Base-by-base conservation (phyloP, 2,329 filamentous ascomycete species). In the Ophiostoma novo-ulmi region DNA sequence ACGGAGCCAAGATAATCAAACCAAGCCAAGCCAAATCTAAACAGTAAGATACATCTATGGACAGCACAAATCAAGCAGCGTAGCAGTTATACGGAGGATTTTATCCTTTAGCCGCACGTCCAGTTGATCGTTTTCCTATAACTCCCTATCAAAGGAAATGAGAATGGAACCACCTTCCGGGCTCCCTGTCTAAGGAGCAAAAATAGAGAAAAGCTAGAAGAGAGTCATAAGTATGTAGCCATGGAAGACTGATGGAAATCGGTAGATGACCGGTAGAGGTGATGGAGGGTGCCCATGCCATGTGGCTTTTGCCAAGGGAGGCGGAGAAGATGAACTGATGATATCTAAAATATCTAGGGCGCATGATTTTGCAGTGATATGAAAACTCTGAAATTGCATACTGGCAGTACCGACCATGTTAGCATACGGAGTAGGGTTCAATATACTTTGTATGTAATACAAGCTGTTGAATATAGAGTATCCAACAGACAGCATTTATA, bases 181-280 rank as follows among this genome's bases (percentile, higher is more conserved):
- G 31, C 31, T 31, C 31, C 31, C 31, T 31, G 31, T 31, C 31
- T 31, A 31, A 31, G 3, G 31, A 31, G 31, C 31, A 31, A 4
- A 4, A 31, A 31, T 31, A 31, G 31, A 31, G 31, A 31, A 31
- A 1, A 31, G 3, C 31, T 31, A 20, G 11, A 36, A 14, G 35
- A 65, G 17, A 22, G 6, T 14, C 36, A n/a, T 22, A 3, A n/a
- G 58, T 35, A 31, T 63, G 58, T 20, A 11, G 35, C 36, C 20
- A 38, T 44, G 39, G 65, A 67, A 67, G n/a, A 35, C n/a, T 20
- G 20, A 52, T 52, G 22, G 66, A 68, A 68, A n/a, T 55, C 26
- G 26, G n/a, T 8, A 48, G 44, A 68, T 55, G 41, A 26, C 38
- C 66, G 66, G 26, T 10, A 36, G 20, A n/a, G 10, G 17, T n/a